Conservation (phyloP, 73 alveolate genomes). For the Paramecium sexaurelia region DNA sequence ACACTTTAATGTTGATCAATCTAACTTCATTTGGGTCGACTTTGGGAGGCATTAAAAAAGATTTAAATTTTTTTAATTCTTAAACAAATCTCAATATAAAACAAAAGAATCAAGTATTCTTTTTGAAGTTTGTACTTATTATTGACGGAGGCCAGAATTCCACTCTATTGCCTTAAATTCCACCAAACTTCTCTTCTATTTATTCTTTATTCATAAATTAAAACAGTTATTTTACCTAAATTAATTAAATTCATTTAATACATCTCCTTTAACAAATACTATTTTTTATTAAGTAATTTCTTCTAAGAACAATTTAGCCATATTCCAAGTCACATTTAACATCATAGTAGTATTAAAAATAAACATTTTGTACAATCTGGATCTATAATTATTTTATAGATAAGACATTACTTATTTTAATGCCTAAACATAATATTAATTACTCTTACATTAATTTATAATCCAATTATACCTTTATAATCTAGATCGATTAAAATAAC, state of each 20-base stretch:
- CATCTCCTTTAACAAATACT: constrained; percentile 55
- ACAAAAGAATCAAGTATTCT: neutral
- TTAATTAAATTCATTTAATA: neutral
- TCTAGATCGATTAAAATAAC: constrained; percentile 68
- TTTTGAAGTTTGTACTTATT: neutral
- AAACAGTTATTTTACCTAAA: neutral
- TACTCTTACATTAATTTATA: constrained; percentile 39
- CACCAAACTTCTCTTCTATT: constrained; percentile 49
- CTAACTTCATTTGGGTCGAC: constrained; percentile 73
- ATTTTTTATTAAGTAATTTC: constrained; percentile 62
- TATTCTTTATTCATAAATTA: neutral
- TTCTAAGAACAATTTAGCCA: constrained; percentile 57
- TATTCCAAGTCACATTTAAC: constrained; percentile 65
- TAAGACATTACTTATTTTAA: constrained; percentile 58
- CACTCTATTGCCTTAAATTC: neutral
- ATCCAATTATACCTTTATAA: constrained; percentile 43
- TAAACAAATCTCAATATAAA: neutral
- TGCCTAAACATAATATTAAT: neutral
- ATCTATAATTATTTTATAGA: constrained; percentile 58
- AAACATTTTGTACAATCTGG: constrained; percentile 59
- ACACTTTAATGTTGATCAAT: constrained; percentile 67
- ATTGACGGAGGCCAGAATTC: constrained; percentile 49
- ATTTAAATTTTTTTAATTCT: constrained; percentile 62
- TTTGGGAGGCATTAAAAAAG: constrained; percentile 72
- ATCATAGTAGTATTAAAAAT: constrained; percentile 58